phyloP scores from a whole-genome alignment of 2,329 filamentous ascomycete species.

The Fusarium setosum region DNA sequence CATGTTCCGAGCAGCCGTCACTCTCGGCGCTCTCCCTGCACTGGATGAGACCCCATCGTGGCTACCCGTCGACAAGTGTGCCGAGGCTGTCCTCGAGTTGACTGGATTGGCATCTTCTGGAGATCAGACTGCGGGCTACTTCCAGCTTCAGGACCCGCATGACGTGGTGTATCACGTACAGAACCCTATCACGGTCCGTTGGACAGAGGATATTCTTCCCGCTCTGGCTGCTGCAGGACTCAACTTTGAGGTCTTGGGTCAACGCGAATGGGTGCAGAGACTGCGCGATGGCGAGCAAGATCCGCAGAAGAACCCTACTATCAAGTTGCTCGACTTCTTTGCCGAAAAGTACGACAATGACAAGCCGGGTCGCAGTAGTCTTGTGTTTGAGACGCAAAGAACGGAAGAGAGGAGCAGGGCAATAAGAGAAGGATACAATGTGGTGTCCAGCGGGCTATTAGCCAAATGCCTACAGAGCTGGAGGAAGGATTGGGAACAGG shows the following conservation, averaged over 20 bases:
- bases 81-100: conserved; percentile 49
- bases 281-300: conserved; percentile 60
- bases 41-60: conserved; percentile 53
- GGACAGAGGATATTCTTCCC: conserved; percentile 64
- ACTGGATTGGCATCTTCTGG: conserved; percentile 28
- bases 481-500: conserved; percentile 1
- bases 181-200: conserved; percentile 61
- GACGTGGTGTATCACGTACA: conserved; percentile 62
- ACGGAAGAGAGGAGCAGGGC: conserved; percentile 5
- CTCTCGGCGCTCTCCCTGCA: conserved; percentile 57
- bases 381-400: conserved; percentile 1
- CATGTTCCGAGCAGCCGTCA: conserved; percentile 59
- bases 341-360: no score
- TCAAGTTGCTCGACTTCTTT: conserved; percentile 60
- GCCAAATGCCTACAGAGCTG: conserved; percentile 8
- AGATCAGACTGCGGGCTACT: conserved; percentile 13
- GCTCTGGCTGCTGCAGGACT: conserved; percentile 58
- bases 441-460: conserved; percentile 1
- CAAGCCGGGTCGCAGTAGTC: not conserved
- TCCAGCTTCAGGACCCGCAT: conserved; percentile 19
- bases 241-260: conserved; percentile 55
- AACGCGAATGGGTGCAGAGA: conserved; percentile 57
- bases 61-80: conserved; percentile 53
- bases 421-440: conserved; percentile 6
- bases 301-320: conserved; percentile 59